These are phyloP conservation scores for Alternaria postmessia DNA, from an alignment of 2,329 filamentous ascomycete genomes.

Conservation along the genomic window DNA sequence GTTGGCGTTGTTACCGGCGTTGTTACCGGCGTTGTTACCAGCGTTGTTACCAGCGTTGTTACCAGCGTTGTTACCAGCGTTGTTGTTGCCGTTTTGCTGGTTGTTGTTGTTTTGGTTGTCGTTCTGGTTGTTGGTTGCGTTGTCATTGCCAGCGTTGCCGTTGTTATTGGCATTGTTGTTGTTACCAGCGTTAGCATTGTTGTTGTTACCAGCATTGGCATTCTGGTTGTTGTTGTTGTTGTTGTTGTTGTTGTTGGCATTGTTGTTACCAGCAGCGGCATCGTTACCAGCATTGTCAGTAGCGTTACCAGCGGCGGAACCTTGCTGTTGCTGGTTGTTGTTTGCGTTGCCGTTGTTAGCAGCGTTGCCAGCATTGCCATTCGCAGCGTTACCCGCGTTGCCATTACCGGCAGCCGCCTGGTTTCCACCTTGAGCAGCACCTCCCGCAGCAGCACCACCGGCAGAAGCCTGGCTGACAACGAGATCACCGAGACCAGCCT, in stretches of 20 bases:
- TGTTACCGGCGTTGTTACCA: not conserved
- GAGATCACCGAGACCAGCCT: slow-evolving; percentile 71
- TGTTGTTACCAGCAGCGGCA: slow-evolving; percentile 6
- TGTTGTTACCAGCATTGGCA: not conserved
- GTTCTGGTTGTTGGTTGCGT: slow-evolving; percentile 8
- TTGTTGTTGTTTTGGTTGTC: slow-evolving; percentile 1
- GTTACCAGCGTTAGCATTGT: slow-evolving; percentile 8
- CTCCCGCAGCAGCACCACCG: slow-evolving; percentile 32
- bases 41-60: not conserved
- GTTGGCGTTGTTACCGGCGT: slow-evolving; percentile 2
- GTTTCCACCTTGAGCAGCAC: slow-evolving; percentile 19
- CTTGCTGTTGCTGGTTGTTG: slow-evolving; percentile 13
- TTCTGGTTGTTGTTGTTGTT: slow-evolving; percentile 2
- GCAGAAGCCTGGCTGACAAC: slow-evolving; percentile 51
- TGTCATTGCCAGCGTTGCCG: slow-evolving; percentile 15
- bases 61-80: slow-evolving; percentile 3
- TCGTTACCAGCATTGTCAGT: slow-evolving; percentile 24
- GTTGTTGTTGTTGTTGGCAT: slow-evolving; percentile 1
- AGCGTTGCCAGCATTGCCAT: slow-evolving; percentile 11
- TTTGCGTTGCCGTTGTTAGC: slow-evolving; percentile 18
- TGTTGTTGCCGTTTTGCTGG: not conserved
- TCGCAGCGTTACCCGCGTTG: not conserved
- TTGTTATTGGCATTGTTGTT: slow-evolving; percentile 8
- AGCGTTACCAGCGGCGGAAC: slow-evolving; percentile 15
- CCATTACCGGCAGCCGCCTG: slow-evolving; percentile 28